Base-by-base conservation (phyloP, 768 basidiomycete species). In the Lactarius akahatsu region DNA sequence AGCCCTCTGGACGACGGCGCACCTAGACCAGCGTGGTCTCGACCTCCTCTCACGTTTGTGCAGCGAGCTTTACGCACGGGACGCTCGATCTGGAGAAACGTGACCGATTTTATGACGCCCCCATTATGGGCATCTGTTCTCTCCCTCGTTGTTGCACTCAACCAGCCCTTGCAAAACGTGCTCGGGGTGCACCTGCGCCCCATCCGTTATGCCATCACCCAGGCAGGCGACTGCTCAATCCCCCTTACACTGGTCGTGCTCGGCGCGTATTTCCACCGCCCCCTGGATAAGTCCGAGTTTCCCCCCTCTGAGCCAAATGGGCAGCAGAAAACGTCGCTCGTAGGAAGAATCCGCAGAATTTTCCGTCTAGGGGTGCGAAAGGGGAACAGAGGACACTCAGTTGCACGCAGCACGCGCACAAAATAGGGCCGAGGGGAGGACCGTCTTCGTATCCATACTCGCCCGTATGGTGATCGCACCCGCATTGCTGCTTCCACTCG, bases 201-300 rank as follows among this genome's bases (percentile, higher is more conserved):
- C 0, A 73, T 93, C 67, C 89, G 86, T 71, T 83, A 86, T 30
- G 88, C 91, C 0, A 75, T 94, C 58, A 79, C 78, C 3, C 77
- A 79, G 16, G 87, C 89, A 1, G 92, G 93, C 1, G 85, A 82
- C 65, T 93, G 91, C 66, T 87, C 89, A 10, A 88, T 97, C 66
- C 96, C 96, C 0, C 73, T 97, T 28, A 97, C 96, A 2, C 79
- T 97, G 26, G 82, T 97, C 64, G 93, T 96, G 9, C 86, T 98
- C 52, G 95, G 96, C 10, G 94, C 91, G 16, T 97, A 95, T 80
- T 96, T 96, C 77, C 91, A 86, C 74, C 78, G 78, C 0, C 78
- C 80, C 11, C 77, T 78, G 1, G 63, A 52, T 2, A 34, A 58
- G 34, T 38, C 45, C 20, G 28, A 38, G 10, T 32, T 56, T 0